Base-by-base conservation (phyloP, 768 basidiomycete genomes). In the Agaricus blazei region DNA sequence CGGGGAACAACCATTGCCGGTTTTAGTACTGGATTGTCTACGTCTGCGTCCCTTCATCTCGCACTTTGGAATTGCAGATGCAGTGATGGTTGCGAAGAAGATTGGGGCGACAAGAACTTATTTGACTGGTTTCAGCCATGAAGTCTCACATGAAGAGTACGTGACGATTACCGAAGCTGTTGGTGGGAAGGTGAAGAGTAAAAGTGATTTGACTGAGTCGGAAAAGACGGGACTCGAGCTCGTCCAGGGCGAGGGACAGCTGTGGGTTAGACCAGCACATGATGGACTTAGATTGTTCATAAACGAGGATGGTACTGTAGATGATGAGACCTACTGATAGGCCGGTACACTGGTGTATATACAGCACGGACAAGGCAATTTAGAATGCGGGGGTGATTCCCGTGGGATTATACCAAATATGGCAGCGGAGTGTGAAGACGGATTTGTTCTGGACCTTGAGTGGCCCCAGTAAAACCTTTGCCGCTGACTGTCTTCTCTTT, bases 1-100 rank as follows among this genome's bases (percentile, higher is more conserved):
- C 27, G 54, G 52, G 34, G 42, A 41, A 42, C 49, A 54, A 37
- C 68, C 66, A 9, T 65, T 82, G 36, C 74, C 84, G 1, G 76
- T 90, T 26, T 75, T 88, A 57, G 80, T 93, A 48, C 74, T 93
- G 38, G 93, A 96, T 67, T 90, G 89, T 60, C 73, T 96, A 34
- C 77, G 82, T 50, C 75, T 90, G 2, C 64, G 67, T 6, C 65
- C 76, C 2, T 89, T 92, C 65, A 80, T 75, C n/a, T 93, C 90
- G 7, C 93, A 96, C 67, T 80, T 90, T 63, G 89, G 89, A 3
- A 63, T 93, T n/a, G 72, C 71, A 29, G 78, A 87, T 58, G 77
- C 91, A 1, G 70, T 90, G 3, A 68, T 66, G 9, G 68, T 78
- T 1, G 79, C 85, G 27, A 70, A 83, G 58, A 72, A 77, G 58